Base-by-base conservation (phyloP, 106 monocot genomes). In the Cymbidium sinense region DNA sequence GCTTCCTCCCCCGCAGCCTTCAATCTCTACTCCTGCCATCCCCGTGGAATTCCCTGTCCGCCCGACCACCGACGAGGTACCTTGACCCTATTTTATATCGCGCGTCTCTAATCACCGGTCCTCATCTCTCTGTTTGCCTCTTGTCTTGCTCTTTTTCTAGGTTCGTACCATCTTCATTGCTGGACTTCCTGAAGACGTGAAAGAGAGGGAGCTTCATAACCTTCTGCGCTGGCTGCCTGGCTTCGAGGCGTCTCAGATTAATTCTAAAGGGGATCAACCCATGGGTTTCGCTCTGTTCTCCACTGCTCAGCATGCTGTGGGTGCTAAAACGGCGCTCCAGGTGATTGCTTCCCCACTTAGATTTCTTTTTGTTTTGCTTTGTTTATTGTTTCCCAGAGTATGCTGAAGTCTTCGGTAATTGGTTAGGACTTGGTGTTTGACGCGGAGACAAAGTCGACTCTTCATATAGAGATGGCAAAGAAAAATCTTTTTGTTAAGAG, bases 391-490 rank as follows among this genome's bases (percentile, higher is more conserved):
- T 10, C 50, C 51, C 6, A 19, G 11, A 7, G 43, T 43, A 43
- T n/a, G 8, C n/a, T 20, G 1, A 25, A 39, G 39, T 64, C 9
- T 52, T 31, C 74, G 2, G 18, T 33, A 33, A 37, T 76, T 62
- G 39, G 55, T 62, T 51, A 98, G 98, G 87, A 92, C 23, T 70
- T 98, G 83, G 78, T 89, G 36, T 98, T 98, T 77, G 98, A 98
- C 74, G 69, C 86, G 4, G 98, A 94, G 71, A 78, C 83, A 55
- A 90, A 88, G 55, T 84, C 92, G 0, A 73, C 82, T 7, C 61
- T 98, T 81, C 94, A 94, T 84, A 92, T 86, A 2, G 98, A 98
- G 84, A 98, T 98, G 94, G 98, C 98, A 1, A 98, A 94, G 92
- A 98, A 98, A 92, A 98, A 98, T 83, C 98, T 98, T 43, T 98